Conservation (phyloP, 495 filamentous ascomycete species). For the Aspergillus ostianus region DNA sequence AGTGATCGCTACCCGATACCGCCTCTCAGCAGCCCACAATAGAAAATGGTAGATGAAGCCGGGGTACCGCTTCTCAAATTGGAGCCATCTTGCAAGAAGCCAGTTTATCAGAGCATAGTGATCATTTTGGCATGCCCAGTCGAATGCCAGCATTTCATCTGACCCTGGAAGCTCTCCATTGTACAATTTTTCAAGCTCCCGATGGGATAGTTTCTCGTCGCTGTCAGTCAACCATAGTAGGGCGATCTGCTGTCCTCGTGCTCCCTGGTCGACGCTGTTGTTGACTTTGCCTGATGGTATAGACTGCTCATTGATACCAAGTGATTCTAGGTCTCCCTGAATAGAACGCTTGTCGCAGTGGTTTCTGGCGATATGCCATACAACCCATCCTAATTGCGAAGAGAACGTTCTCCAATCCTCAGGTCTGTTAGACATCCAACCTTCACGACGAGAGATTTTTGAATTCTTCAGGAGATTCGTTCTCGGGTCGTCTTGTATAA, state of each 20-base stretch:
- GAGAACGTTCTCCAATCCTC: constrained; percentile 24
- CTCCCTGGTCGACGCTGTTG: not conserved
- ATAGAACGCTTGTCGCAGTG: constrained; percentile 6
- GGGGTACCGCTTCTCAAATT: constrained; percentile 1
- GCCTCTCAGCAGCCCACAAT: constrained; percentile 1
- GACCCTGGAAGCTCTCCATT: constrained; percentile 1
- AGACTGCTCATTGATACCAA: constrained; percentile 7
- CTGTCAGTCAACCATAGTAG: constrained; percentile 14
- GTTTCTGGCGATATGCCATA: constrained; percentile 25
- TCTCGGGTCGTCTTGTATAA: constrained; percentile 21
- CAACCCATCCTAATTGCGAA: constrained; percentile 31
- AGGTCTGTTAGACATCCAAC: constrained; percentile 11
- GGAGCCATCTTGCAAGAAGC: constrained; percentile 9
- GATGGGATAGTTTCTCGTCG: not conserved
- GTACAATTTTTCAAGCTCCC: not conserved
- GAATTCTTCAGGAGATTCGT: not conserved
- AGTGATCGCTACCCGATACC: not conserved
- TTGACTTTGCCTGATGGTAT: not conserved
- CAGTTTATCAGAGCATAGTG: constrained; percentile 9
- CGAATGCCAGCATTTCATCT: constrained; percentile 12
- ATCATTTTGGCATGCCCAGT: constrained; percentile 14
- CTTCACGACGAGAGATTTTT: constrained; percentile 1
- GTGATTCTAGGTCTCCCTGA: constrained; percentile 4
- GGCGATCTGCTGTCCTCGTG: constrained; percentile 6
- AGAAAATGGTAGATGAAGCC: constrained; percentile 6